A percentile compares a stretch with the other conserved stretches of the same genome.
Evolutionary conservation across 1,284 basidiomycete genomes (phyloP).

Genomic region (Meripilus lineatus): DNA sequence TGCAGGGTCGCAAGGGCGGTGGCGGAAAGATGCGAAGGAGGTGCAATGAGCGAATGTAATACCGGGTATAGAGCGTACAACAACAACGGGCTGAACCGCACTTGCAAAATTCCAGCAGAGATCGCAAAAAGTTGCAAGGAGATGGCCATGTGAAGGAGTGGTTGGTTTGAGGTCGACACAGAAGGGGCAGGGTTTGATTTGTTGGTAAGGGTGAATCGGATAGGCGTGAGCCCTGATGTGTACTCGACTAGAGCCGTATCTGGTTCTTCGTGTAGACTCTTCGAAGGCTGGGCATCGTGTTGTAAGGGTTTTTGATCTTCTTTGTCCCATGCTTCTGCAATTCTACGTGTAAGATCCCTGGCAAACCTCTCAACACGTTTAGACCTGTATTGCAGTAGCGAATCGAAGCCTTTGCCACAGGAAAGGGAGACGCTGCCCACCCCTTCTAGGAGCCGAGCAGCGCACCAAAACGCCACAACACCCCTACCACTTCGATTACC

Average conservation of each 20-base stretch:
- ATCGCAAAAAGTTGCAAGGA: constrained; percentile 71
- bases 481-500: constrained; percentile 40
- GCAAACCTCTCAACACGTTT: constrained; percentile 58
- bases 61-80: constrained; percentile 80
- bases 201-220: constrained; percentile 38
- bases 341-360: constrained; percentile 52
- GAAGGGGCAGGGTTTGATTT: constrained; percentile 15
- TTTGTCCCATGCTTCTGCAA: constrained; percentile 71
- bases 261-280: constrained; percentile 17
- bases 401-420: constrained; percentile 18
- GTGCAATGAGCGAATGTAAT: constrained; percentile 76
- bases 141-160: constrained; percentile 52
- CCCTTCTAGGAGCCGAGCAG: constrained; percentile 71
- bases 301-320: constrained; percentile 23
- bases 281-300: constrained; percentile 7
- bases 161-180: constrained; percentile 18
- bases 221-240: constrained; percentile 42
- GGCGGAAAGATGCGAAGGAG: constrained; percentile 57
- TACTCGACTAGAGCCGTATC: constrained; percentile 46
- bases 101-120: constrained; percentile 61
- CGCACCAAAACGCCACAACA: constrained; percentile 82
- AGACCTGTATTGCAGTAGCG: constrained; percentile 14
- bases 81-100: constrained; percentile 67
- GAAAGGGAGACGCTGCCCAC: constrained; percentile 43
- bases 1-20: constrained; percentile 69